Evolutionary conservation across 305 asterid genomes (phyloP), one percentile per base, ranked within the genome.

Genomic region (Rubia tinctorum): DNA sequence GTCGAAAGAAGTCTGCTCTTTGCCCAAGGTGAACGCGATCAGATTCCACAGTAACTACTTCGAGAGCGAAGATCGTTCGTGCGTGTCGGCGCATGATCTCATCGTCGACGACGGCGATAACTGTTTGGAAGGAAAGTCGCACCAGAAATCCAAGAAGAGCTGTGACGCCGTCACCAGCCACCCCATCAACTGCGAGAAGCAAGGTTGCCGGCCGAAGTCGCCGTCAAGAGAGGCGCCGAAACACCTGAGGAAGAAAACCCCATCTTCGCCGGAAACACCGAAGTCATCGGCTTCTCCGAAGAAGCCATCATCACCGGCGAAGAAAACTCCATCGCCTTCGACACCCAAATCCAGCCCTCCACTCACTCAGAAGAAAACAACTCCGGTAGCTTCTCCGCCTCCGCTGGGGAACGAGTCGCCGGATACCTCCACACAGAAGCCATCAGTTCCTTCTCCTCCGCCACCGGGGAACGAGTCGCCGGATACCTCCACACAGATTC

Each of bases 171-270:
- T 61, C 17, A 51, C 85, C 84, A 86, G 87, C 60, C 82, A 79
- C 17, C 82, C 80, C 18, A 83, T 88, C 68, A 83, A 88, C 76
- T 90, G 97, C 63, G 66, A 66, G 65, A 69, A 76, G 74, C 60
- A 59, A 22, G 75, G 75, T 25, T 71, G 75, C 59, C 64, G 64
- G 64, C 59, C 59, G 59, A 23, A 23, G n/a, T 58, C 64, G 34
- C 64, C 64, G 34, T 7, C 25, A 11, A 42, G 75, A 60, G 65
- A 22, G 12, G 42, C 75, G 4, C 68, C 75, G 8, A 71, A 71
- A 14, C 75, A 71, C 23, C 74, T 66, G 7, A 25, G 45, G 1
- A 37, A 58, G 51, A 71, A 56, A 7, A 30, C 34, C 34, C 34
- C 34, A 3, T 30, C 34, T 30, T 65, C 56, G 25, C 49, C 14